These are phyloP conservation scores for Juglanconis sp. DNA, from an alignment of 2,329 filamentous ascomycete species.

Conservation along the genomic window DNA sequence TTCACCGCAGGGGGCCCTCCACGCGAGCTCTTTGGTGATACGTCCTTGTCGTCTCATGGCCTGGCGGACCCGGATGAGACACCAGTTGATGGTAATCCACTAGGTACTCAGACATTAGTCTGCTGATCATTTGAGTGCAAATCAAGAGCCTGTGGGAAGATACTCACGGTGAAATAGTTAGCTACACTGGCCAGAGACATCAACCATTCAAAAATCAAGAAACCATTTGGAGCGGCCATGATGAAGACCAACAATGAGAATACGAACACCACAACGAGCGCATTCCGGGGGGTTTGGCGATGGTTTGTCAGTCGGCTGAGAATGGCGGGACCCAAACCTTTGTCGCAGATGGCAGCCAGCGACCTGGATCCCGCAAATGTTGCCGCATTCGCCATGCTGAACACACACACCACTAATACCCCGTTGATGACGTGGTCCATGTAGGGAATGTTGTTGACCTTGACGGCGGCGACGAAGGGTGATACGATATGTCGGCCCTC, in stretches of 20 bases:
- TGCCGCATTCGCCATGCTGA: conserved; percentile 41
- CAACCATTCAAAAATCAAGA: conserved; percentile 43
- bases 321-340: conserved; percentile 33
- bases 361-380: conserved; percentile 36
- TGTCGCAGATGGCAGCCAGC: conserved; percentile 32
- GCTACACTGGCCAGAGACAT: conserved; percentile 48
- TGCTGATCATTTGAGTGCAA: too few species aligned
- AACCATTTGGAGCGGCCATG: conserved; percentile 34
- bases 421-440: conserved; percentile 14
- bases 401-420: conserved; percentile 24
- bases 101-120: not conserved
- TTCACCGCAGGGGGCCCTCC: conserved; percentile 28
- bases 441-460: conserved; percentile 20
- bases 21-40: conserved; percentile 31
- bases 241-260: conserved; percentile 42
- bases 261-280: conserved; percentile 30
- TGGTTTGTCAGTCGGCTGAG: conserved; percentile 19
- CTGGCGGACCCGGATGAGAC: conserved; percentile 43
- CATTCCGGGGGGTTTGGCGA: conserved; percentile 27
- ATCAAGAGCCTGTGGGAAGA: not conserved
- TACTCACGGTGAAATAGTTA: conserved; percentile 37
- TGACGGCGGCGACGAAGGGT: conserved; percentile 34
- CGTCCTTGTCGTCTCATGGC: conserved; percentile 38
- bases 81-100: conserved; percentile 44
- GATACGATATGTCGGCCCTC: conserved; percentile 27